phyloP scores from a whole-genome alignment of 2,329 filamentous ascomycete genomes.

The Pseudogymnoascus sp. region DNA sequence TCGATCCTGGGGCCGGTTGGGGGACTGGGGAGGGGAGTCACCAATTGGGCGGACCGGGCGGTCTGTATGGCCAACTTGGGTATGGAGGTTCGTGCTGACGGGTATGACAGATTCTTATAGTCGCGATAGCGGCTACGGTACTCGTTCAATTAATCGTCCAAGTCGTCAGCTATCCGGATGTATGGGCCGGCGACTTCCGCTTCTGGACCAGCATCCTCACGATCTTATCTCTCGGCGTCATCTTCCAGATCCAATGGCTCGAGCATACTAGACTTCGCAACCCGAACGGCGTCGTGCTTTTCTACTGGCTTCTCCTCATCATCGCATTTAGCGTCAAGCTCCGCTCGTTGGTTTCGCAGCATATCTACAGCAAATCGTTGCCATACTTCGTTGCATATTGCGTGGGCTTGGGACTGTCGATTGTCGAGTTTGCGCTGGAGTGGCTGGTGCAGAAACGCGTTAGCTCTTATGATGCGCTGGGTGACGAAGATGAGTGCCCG shows the following conservation, averaged over 20 bases:
- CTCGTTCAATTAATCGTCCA: slow-evolving; percentile 56
- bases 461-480: slow-evolving; percentile 60
- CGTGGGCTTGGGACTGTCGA: slow-evolving; percentile 50
- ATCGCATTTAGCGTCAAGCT: slow-evolving; percentile 59
- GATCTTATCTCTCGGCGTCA: slow-evolving; percentile 52
- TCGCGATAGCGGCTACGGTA: slow-evolving; percentile 48
- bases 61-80: slow-evolving; percentile 16
- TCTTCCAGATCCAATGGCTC: slow-evolving; percentile 59
- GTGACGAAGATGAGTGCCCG: slow-evolving; percentile 60
- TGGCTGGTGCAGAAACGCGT: slow-evolving; percentile 63
- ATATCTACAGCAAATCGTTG: slow-evolving; percentile 45
- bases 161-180: slow-evolving; percentile 47
- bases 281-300: slow-evolving; percentile 62
- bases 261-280: slow-evolving; percentile 63
- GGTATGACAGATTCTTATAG: slow-evolving; percentile 45
- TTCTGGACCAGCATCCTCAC: slow-evolving; percentile 63
- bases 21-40: background rate
- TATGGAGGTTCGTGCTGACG: background rate
- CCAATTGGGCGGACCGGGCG: background rate
- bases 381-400: slow-evolving; percentile 59
- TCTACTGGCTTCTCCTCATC: slow-evolving; percentile 66
- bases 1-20: background rate
- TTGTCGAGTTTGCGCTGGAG: slow-evolving; percentile 57
- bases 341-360: slow-evolving; percentile 57
- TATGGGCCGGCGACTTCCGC: slow-evolving; percentile 58